Evolutionary conservation across 2,329 filamentous ascomycete genomes (phyloP).

Genomic region (Mycosphaerella sp.): DNA sequence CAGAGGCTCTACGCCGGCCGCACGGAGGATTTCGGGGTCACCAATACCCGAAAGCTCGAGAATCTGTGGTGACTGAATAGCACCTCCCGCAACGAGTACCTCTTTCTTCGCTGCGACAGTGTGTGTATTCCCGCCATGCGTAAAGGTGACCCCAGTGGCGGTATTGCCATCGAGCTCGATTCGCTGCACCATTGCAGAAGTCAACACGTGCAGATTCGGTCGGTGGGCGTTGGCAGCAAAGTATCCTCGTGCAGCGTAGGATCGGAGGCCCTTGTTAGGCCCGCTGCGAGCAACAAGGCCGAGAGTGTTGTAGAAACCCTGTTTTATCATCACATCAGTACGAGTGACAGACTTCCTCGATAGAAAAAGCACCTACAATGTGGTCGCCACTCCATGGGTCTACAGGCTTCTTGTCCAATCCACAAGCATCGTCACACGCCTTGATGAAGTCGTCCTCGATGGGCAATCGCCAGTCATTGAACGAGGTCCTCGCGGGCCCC

Average conservation of each 20-base stretch:
- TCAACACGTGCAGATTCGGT: conserved; percentile 31
- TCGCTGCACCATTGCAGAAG: conserved; percentile 41
- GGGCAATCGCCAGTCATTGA: conserved; percentile 33
- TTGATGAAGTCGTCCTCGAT: conserved; percentile 35
- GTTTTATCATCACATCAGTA: background rate
- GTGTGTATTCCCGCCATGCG: conserved; percentile 33
- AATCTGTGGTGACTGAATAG: conserved; percentile 51
- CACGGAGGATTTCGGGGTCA: conserved; percentile 37
- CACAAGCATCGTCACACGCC: conserved; percentile 32
- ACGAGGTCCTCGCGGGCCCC: conserved; percentile 34
- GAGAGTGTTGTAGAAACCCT: conserved; percentile 31
- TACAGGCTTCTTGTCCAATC: conserved; percentile 32
- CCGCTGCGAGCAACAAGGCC: conserved; percentile 25
- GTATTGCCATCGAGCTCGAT: conserved; percentile 41
- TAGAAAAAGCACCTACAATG: conserved; percentile 18
- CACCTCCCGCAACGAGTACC: conserved; percentile 55
- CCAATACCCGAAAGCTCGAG: conserved; percentile 59
- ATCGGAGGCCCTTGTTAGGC: conserved; percentile 31
- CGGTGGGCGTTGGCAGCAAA: conserved; percentile 29
- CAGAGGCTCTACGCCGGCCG: conserved; percentile 37
- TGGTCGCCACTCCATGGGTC: conserved; percentile 36
- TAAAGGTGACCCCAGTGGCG: conserved; percentile 41
- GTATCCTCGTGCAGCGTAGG: conserved; percentile 33
- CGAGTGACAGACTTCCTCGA: too few species aligned
- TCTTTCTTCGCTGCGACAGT: conserved; percentile 40